Evolutionary conservation across 352 stramenopile species (phyloP).

Genomic region (Phytopythium sindhum): DNA sequence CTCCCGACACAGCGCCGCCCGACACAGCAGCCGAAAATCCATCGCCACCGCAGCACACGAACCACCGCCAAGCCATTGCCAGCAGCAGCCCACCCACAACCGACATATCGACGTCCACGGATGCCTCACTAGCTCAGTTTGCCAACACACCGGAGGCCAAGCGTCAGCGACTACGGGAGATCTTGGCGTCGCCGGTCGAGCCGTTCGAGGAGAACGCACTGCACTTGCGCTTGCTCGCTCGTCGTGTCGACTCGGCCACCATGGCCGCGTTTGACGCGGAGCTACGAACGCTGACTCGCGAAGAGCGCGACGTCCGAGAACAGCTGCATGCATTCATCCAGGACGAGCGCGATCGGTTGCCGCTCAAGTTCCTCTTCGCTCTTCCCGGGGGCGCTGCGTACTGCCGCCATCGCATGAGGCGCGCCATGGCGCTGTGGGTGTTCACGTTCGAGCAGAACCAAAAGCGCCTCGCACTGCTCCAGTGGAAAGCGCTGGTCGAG

Average conservation of each 20-base stretch:
- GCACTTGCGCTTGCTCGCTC: conserved; percentile 36
- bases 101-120: neutral
- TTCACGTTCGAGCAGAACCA: conserved; percentile 76
- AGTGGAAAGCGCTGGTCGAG: conserved; percentile 83
- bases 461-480: conserved; percentile 57
- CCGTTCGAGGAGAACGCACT: conserved; percentile 37
- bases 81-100: neutral
- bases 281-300: conserved; percentile 29
- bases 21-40: too few relatives aligned
- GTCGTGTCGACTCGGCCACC: conserved; percentile 42
- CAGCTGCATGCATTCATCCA: conserved; percentile 55
- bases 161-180: conserved; percentile 52
- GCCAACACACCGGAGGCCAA: conserved; percentile 57
- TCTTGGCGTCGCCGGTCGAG: conserved; percentile 57
- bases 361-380: conserved; percentile 81
- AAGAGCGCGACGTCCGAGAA: conserved; percentile 37
- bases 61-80: neutral
- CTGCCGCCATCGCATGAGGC: conserved; percentile 68
- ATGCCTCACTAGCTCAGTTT: neutral
- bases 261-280: conserved; percentile 45
- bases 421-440: conserved; percentile 67
- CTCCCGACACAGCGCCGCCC: too few relatives aligned
- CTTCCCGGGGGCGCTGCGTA: conserved; percentile 69
- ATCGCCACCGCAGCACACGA: neutral
- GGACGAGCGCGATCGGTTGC: conserved; percentile 51